Base-by-base conservation (phyloP, 2,329 filamentous ascomycete species). In the Talaromyces atroroseus region DNA sequence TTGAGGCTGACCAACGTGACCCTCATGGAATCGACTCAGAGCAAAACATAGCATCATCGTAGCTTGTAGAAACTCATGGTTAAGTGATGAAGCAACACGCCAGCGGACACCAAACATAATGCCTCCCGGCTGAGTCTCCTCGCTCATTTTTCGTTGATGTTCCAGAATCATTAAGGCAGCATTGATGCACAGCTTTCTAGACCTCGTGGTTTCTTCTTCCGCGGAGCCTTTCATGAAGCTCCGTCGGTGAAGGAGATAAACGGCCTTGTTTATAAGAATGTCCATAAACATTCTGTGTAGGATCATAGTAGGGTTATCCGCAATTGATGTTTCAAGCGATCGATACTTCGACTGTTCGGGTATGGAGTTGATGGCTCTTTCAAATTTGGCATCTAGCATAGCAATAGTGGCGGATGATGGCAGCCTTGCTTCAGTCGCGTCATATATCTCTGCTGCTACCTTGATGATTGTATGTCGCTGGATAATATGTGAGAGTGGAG, bases 141-240 rank as follows among this genome's bases (percentile, higher is more conserved):
- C 58, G 52, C 12, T 61, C 54, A 49, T 78, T 76, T 24, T 77
- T 73, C 46, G 80, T 60, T 62, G 65, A 52, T 47, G 89, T 67
- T 58, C 83, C 79, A 71, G 90, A 85, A 63, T 94, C 81, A 61
- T 82, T 80, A 58, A 65, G 78, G 77, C 60, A 80, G 78, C 56
- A 12, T 44, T 29, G 21, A 57, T 49, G 36, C 55, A 57, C 49
- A 52, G 18, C 21, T 57, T 45, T 24, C 32, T 48, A 21, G 49
- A 57, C 49, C 23, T 47, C 1, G 8, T 34, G 20, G 23, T 20
- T 26, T 53, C 49, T 42, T 50, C 53, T 42, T 26, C 42, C 3
- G 26, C 23, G 16, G 38, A 48, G 10, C 32, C 47, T 40, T 58
- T 58, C 29, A 59, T 48, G 11, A 59, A 58, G n/a, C 55, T 54